A percentile compares a stretch with the other conserved stretches of the same genome.
Evolutionary conservation across 257 asterid species (phyloP).

Genomic region (Linaria vulgaris): DNA sequence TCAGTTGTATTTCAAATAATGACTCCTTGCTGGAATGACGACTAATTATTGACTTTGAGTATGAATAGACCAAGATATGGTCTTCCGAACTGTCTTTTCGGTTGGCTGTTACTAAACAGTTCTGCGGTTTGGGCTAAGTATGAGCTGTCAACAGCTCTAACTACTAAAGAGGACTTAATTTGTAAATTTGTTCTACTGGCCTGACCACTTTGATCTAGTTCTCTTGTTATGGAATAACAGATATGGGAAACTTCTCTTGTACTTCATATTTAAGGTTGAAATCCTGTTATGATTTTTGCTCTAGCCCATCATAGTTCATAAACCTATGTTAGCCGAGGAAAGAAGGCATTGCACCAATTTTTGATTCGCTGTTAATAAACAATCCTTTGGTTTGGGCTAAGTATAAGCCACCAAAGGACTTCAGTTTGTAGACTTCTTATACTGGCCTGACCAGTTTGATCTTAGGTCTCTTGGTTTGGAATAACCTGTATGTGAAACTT

Average conservation of each 20-base stretch:
- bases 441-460: background rate
- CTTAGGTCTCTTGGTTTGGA: background rate
- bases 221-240: background rate
- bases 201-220: background rate
- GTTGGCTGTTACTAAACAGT: background rate
- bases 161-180: background rate
- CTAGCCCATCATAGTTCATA: too few species aligned
- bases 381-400: background rate
- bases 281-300: too few species aligned
- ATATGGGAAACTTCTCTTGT: background rate
- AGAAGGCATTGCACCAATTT: background rate
- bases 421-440: background rate
- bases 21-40: background rate
- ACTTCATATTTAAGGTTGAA: too few species aligned
- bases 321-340: too few species aligned
- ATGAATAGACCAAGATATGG: background rate
- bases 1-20: too few species aligned
- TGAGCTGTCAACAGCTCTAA: background rate
- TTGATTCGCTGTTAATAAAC: background rate
- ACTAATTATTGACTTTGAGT: background rate
- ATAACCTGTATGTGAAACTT: background rate
- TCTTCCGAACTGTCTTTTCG: background rate
- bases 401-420: background rate
- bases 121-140: background rate
- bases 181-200: background rate